Conservation (phyloP, 1,284 basidiomycete genomes). For the Mycosarcoma maydis region DNA sequence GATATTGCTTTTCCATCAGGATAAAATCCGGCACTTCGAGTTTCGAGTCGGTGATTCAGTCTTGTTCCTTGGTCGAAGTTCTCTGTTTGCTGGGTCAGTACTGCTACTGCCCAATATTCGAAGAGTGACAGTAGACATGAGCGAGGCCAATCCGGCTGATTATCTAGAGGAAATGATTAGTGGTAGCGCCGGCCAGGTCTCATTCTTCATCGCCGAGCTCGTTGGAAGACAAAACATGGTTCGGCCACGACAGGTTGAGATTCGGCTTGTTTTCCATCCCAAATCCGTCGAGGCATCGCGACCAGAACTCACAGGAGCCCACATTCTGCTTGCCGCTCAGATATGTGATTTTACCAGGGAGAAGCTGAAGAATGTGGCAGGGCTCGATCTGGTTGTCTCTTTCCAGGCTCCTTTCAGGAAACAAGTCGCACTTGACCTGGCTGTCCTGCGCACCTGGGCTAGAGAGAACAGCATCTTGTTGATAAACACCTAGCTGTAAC, state of each 20-base stretch:
- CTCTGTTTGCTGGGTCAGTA: slow-evolving; percentile 7
- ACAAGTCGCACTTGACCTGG: not conserved
- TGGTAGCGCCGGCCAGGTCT: slow-evolving; percentile 1
- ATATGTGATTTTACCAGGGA: slow-evolving; percentile 8
- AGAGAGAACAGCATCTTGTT: slow-evolving; percentile 3
- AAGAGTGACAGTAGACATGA: slow-evolving; percentile 19
- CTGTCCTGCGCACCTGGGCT: slow-evolving; percentile 6
- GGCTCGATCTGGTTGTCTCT: slow-evolving; percentile 4
- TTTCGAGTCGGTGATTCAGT: slow-evolving; percentile 12
- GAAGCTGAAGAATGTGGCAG: not conserved
- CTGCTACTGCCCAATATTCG: slow-evolving; percentile 8
- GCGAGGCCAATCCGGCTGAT: not conserved
- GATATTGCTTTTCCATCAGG: slow-evolving; percentile 10
- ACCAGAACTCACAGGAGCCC: not conserved
- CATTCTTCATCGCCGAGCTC: slow-evolving; percentile 11
- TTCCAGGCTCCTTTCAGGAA: slow-evolving; percentile 11
- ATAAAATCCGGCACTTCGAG: slow-evolving; percentile 10
- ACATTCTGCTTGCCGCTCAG: slow-evolving; percentile 7
- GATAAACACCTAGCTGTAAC: slow-evolving; percentile 6
- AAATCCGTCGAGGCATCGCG: not conserved
- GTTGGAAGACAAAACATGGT: slow-evolving; percentile 1
- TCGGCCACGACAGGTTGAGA: not conserved
- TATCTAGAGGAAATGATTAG: not conserved
- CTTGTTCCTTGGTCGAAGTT: slow-evolving; percentile 15
- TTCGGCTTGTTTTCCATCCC: slow-evolving; percentile 14